These are phyloP conservation scores for Raddia guianensis DNA, from an alignment of 176 grass and related monocot genomes.

Conservation along the genomic window DNA sequence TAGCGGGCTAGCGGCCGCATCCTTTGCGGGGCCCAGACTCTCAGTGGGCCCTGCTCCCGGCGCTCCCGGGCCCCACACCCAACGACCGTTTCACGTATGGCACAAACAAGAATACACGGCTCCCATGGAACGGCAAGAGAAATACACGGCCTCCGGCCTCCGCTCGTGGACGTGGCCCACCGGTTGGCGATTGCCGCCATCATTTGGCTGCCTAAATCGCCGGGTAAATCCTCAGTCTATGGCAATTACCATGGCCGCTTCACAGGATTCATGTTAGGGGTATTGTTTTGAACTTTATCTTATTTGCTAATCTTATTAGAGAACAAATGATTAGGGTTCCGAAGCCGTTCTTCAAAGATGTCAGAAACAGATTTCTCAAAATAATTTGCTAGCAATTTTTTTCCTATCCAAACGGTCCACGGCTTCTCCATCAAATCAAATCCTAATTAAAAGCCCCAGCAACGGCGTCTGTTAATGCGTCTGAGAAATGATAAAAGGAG, in stretches of 20 bases:
- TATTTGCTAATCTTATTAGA: no score
- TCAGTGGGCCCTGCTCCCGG: background rate
- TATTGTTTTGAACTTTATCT: no score
- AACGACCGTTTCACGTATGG: constrained; percentile 33
- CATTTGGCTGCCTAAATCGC: background rate
- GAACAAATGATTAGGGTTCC: no score
- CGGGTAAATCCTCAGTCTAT: background rate
- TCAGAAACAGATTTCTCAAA: no score
- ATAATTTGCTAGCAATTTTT: no score
- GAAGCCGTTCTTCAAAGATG: no score
- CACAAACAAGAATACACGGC: constrained; percentile 48
- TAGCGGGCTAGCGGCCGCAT: background rate
- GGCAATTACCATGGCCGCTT: background rate
- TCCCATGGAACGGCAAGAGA: constrained; percentile 36
- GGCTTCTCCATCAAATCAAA: no score
- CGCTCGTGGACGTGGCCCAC: constrained; percentile 23
- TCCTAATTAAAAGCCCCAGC: no score
- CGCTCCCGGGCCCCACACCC: constrained; percentile 22
- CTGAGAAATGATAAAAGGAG: no score
- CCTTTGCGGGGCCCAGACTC: background rate
- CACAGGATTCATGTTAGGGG: background rate
- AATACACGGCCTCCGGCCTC: background rate
- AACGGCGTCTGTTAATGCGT: background rate
- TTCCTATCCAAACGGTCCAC: no score
- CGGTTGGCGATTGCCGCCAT: background rate